Percentiles rank a stretch among this genome's conserved stretches.
phyloP scores from a whole-genome alignment of 2,329 filamentous ascomycete species.

The Aspergillus luchuensis region DNA sequence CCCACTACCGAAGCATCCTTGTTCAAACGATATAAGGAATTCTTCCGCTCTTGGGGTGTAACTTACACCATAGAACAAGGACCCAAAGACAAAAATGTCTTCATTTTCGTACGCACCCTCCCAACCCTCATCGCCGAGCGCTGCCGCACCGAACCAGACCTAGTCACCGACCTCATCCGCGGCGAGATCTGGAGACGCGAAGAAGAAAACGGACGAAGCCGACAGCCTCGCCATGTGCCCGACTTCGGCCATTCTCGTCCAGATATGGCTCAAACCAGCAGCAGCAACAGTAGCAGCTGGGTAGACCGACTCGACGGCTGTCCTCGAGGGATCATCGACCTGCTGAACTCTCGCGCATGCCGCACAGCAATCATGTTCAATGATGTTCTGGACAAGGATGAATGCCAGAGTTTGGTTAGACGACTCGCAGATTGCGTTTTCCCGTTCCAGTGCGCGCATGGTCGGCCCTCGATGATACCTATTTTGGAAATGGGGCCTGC shows the following conservation, averaged over 20 bases:
- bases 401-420: conserved; percentile 43
- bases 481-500: conserved; percentile 36
- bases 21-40: conserved; percentile 55
- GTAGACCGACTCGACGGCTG: conserved; percentile 66
- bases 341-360: conserved; percentile 53
- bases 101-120: conserved; percentile 59
- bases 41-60: conserved; percentile 77
- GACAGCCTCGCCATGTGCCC: conserved; percentile 11
- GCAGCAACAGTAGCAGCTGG: conserved; percentile 49
- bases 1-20: conserved; percentile 61
- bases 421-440: conserved; percentile 47
- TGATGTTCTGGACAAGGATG: conserved; percentile 40
- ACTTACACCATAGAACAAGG: conserved; percentile 54
- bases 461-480: conserved; percentile 52
- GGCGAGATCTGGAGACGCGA: conserved; percentile 70
- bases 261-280: background rate
- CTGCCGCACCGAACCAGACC: conserved; percentile 69
- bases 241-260: background rate
- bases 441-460: conserved; percentile 55
- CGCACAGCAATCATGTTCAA: conserved; percentile 56
- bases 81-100: conserved; percentile 11
- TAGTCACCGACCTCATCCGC: conserved; percentile 74
- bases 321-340: conserved; percentile 72
- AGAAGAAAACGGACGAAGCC: conserved; percentile 50
- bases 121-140: conserved; percentile 75